Evolutionary conservation across 495 filamentous ascomycete genomes (phyloP).

Genomic region (Penicillium herquei): DNA sequence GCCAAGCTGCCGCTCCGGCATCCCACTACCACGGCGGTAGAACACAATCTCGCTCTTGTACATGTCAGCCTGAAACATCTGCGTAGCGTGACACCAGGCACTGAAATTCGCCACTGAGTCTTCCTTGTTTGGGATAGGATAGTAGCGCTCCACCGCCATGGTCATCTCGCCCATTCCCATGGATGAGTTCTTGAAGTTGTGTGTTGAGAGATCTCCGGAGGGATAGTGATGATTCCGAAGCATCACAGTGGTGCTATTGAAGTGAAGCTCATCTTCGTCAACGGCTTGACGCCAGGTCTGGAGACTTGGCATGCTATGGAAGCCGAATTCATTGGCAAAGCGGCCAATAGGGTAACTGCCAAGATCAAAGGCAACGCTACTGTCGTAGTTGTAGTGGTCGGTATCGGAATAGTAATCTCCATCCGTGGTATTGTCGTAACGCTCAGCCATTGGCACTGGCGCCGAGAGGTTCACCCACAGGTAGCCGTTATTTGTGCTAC

Average conservation of each 20-base stretch:
- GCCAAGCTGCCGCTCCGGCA: slow-evolving; percentile 60
- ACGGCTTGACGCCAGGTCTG: slow-evolving; percentile 60
- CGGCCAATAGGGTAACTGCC: slow-evolving; percentile 57
- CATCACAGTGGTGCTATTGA: slow-evolving; percentile 59
- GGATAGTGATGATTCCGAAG: slow-evolving; percentile 69
- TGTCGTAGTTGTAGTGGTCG: slow-evolving; percentile 68
- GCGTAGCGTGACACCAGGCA: slow-evolving; percentile 66
- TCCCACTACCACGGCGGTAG: slow-evolving; percentile 62
- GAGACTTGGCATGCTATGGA: slow-evolving; percentile 64
- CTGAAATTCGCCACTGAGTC: slow-evolving; percentile 63
- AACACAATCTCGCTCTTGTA: slow-evolving; percentile 64
- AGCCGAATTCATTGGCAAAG: slow-evolving; percentile 69
- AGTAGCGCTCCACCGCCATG: slow-evolving; percentile 55
- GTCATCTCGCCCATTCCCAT: slow-evolving; percentile 66
- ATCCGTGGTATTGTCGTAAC: slow-evolving; percentile 57
- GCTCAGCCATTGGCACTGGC: slow-evolving; percentile 56
- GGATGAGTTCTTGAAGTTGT: slow-evolving; percentile 36
- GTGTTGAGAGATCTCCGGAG: slow-evolving; percentile 39
- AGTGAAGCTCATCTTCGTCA: slow-evolving; percentile 48
- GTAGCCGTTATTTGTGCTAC: slow-evolving; percentile 67
- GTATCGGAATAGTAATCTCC: slow-evolving; percentile 66
- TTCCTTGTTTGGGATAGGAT: slow-evolving; percentile 58
- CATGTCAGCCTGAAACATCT: slow-evolving; percentile 67
- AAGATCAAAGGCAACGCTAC: slow-evolving; percentile 53
- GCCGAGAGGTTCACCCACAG: slow-evolving; percentile 54